These are phyloP conservation scores for Corrigiola litoralis DNA, from an alignment of 179 eudicot species.

Conservation along the genomic window DNA sequence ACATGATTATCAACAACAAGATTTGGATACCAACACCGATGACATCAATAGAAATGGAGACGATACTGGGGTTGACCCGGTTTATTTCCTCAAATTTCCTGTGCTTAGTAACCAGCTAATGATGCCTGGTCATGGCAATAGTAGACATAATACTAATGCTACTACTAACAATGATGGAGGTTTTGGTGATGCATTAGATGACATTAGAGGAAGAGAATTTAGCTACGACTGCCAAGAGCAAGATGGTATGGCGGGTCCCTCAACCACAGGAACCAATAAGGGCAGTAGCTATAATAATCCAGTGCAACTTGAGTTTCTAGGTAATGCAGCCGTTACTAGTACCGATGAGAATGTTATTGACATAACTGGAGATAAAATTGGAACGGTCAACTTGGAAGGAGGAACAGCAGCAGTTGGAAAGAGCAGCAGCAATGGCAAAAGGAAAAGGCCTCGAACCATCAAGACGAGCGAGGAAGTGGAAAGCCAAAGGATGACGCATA, in stretches of 20 bases:
- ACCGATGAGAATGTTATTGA: slow-evolving; percentile 21
- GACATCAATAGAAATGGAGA: slow-evolving; percentile 23
- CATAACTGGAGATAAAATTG: slow-evolving; percentile 1
- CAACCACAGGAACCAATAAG: neutral
- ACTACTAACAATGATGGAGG: neutral
- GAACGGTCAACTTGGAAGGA: slow-evolving; percentile 8
- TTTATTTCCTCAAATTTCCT: slow-evolving; percentile 75
- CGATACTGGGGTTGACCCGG: slow-evolving; percentile 41
- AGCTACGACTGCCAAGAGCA: slow-evolving; percentile 14
- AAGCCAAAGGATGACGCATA: slow-evolving; percentile 96
- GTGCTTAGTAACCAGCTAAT: slow-evolving; percentile 35
- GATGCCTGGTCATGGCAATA: neutral
- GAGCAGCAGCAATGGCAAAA: slow-evolving; percentile 34
- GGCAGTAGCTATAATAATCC: slow-evolving; percentile 11
- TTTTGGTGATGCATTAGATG: slow-evolving; percentile 6
- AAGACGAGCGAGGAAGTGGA: slow-evolving; percentile 91
- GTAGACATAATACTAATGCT: neutral
- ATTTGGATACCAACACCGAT: neutral
- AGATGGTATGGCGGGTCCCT: neutral
- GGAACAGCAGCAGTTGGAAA: slow-evolving; percentile 21
- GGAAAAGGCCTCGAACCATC: slow-evolving; percentile 71
- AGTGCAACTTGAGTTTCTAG: slow-evolving; percentile 39
- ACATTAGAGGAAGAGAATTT: slow-evolving; percentile 9
- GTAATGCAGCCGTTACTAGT: slow-evolving; percentile 17
- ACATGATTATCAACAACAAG: slow-evolving; percentile 6